Evolutionary conservation across 305 asterid genomes (phyloP), one percentile per base, ranked within the genome.

Genomic region (Fraxinus nigra): DNA sequence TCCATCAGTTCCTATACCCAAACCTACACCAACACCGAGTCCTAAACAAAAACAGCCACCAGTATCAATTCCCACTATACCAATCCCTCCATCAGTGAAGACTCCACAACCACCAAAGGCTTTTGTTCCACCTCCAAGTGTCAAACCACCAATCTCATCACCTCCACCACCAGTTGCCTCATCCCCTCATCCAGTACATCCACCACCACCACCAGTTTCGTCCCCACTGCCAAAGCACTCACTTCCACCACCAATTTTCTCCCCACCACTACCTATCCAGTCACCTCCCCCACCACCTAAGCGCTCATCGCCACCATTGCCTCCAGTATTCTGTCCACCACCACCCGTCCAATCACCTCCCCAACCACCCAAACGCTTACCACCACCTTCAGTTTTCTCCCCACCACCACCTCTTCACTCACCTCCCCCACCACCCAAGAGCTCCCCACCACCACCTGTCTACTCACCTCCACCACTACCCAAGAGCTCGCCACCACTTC

Each of bases 121-220:
- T n/a, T 59, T 22, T 18, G 28, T 20, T 59, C 85, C 85, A 51
- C 79, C 89, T 1, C 75, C 85, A 33, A 78, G 38, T 14, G 24
- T 67, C 26, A 51, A 7, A 14, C 79, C 83, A n/a, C 77, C 89
- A n/a, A 75, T 79, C 4, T 48, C 86, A 18, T 56, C 91, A 11
- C 81, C 84, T 2, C 85, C 87, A 7, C 75, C 81, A 18, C 81
- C 65, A 2, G 43, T 78, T 4, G 59, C 18, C 2, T 67, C 88
- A 0, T 79, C 88, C 0, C 82, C 89, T 0, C 85, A 86, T 14
- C 85, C 81, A 0, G 75, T 34, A 3, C 51, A 48, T 3, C 35
- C 24, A 2, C 85, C 85, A 34, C 78, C 82, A 8, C 72, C 85
- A 18, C 2, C 18, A 34, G 13, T 38, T 56, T 24, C 20, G 24